A percentile compares a stretch with the other conserved stretches of the same genome.
These are phyloP conservation scores for Escovopsis sp. DNA, from an alignment of 2,329 filamentous ascomycete species.

Conservation along the genomic window DNA sequence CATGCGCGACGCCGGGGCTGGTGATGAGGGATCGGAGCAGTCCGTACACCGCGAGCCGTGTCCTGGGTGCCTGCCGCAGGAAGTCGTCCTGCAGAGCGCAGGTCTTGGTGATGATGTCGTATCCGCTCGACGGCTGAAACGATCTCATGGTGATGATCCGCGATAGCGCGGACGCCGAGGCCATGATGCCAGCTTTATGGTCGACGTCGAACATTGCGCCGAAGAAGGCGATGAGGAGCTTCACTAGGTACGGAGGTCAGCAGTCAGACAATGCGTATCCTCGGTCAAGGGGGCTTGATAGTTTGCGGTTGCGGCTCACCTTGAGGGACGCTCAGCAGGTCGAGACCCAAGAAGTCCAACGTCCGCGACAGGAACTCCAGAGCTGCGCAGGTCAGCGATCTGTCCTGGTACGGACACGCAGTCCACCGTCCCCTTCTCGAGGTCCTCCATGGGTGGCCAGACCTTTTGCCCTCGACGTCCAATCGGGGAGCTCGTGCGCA, in stretches of 20 bases:
- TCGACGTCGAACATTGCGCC: slow-evolving; percentile 44
- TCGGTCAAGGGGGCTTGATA: neutral
- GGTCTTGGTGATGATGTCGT: slow-evolving; percentile 34
- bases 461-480: slow-evolving; percentile 41
- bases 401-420: neutral
- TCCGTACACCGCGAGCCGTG: slow-evolving; percentile 37
- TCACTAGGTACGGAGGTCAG: slow-evolving; percentile 17
- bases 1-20: slow-evolving; percentile 26
- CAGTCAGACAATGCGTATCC: neutral
- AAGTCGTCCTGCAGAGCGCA: slow-evolving; percentile 42
- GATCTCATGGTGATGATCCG: slow-evolving; percentile 33
- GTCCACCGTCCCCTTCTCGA: too few relatives aligned
- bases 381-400: slow-evolving; percentile 20
- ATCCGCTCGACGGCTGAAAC: slow-evolving; percentile 34
- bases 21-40: slow-evolving; percentile 30
- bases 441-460: neutral
- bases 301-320: slow-evolving; percentile 15
- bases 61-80: slow-evolving; percentile 34
- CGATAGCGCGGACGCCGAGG: slow-evolving; percentile 37
- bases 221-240: slow-evolving; percentile 38
- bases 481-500: slow-evolving; percentile 29
- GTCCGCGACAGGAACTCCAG: slow-evolving; percentile 43
- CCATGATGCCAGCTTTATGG: slow-evolving; percentile 42
- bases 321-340: slow-evolving; percentile 35
- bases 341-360: slow-evolving; percentile 30